Base-by-base conservation (phyloP, 495 filamentous ascomycete genomes). In the Penicillium taxi region DNA sequence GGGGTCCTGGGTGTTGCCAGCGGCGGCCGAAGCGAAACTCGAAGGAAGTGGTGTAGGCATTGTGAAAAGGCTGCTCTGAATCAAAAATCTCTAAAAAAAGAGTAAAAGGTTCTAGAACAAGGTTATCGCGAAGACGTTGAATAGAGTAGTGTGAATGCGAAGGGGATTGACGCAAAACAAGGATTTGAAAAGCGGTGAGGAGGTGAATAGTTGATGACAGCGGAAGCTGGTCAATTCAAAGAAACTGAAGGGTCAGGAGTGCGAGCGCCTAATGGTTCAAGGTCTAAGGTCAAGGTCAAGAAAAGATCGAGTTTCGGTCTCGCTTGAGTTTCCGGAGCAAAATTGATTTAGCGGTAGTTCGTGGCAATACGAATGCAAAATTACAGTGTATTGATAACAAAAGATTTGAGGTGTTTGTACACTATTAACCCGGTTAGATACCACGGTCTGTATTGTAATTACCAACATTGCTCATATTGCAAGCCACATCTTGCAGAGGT, bases 21-120 rank as follows among this genome's bases (percentile, higher is more conserved):
- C 82, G 46, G 83, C 82, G 43, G 83, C 82, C 47, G 82, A 84
- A 55, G 83, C 83, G 70, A 88, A 88, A 74, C 80, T 86, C 43
- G 83, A 86, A 44, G 81, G 74, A 50, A 86, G 75, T 64, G 81
- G 78, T 58, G 81, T 78, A 63, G 81, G 74, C 83, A 88, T 88
- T 55, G 52, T 69, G 58, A 32, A 35, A 37, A 39, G 26, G 43
- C 22, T 50, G 44, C 42, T 48, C 17, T 29, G 41, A 35, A 42
- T 37, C 26, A 46, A 53, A 37, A 37, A 48, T 53, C 39, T 41
- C 29, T 41, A 44, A 51, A 41, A 35, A 48, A 48, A 54, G 37
- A 47, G 45, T 39, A 19, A 39, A 24, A 21, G n/a, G n/a, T 50
- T 47, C 32, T 16, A 22, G 29, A 32, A 32, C 49, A 30, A 32